These are phyloP conservation scores for Anisodus tanguticus DNA, from an alignment of 257 asterid species.

Conservation along the genomic window DNA sequence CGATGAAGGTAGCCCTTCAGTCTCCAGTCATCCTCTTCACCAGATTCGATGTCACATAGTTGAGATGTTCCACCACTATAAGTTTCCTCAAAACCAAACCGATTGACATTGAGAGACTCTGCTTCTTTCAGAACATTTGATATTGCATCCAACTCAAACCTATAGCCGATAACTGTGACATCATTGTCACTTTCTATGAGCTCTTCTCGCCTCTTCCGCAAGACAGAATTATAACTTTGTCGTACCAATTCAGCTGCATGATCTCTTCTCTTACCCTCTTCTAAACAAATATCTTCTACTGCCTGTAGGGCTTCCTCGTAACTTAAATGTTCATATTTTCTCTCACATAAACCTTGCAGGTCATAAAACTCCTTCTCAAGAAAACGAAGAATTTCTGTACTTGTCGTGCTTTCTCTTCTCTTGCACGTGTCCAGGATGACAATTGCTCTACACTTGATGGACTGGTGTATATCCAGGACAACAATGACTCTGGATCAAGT, in stretches of 20 bases:
- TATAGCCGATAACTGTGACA: constrained; percentile 49
- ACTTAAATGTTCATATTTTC: constrained; percentile 80
- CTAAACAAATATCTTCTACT: constrained; percentile 83
- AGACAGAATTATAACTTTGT: constrained; percentile 73
- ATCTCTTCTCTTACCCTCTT: constrained; percentile 86
- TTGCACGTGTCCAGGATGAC: constrained; percentile 64
- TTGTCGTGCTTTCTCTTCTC: constrained; percentile 78
- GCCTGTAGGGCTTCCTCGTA: constrained; percentile 89
- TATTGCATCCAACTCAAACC: constrained; percentile 87
- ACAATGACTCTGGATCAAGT: constrained; percentile 75
- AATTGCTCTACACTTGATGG: constrained; percentile 74
- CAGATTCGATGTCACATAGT: constrained; percentile 76
- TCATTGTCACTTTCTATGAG: constrained; percentile 67
- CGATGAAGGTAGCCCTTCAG: constrained; percentile 74
- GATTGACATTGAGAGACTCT: constrained; percentile 75
- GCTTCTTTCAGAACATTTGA: constrained; percentile 86
- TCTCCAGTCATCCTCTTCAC: constrained; percentile 85
- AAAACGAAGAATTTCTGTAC: constrained; percentile 68
- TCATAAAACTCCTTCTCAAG: constrained; percentile 85
- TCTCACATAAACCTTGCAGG: constrained; percentile 83
- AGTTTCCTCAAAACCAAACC: constrained; percentile 79
- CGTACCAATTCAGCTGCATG: constrained; percentile 51
- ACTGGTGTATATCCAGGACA: constrained; percentile 85
- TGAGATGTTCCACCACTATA: constrained; percentile 67
- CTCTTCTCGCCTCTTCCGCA: constrained; percentile 74